A percentile compares a stretch with the other conserved stretches of the same genome.
phyloP scores from a whole-genome alignment of 129 eudicot species.

The sunflower (Helianthus annuus) region DNA sequence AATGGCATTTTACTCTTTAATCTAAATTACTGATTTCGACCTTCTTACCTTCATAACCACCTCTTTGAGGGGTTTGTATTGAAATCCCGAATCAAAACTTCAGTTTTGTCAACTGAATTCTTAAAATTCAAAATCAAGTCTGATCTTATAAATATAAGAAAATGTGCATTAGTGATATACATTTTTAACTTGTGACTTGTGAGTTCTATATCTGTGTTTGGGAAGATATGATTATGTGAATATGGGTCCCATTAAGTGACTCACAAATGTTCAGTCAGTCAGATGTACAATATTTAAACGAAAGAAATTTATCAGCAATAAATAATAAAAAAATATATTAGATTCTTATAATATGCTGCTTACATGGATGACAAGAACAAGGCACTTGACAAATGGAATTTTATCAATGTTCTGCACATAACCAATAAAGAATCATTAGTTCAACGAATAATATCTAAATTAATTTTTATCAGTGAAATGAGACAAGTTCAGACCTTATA shows the following conservation, averaged over 20 bases:
- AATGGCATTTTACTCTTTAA: too few species aligned
- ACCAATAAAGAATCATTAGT: slow-evolving; percentile 18
- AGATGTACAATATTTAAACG: background rate
- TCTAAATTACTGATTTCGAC: slow-evolving; percentile 8
- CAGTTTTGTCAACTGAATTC: background rate
- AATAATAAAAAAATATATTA: background rate
- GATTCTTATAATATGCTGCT: slow-evolving; percentile 30
- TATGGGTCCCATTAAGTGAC: slow-evolving; percentile 1
- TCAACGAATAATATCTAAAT: background rate
- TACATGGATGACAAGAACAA: slow-evolving; percentile 73
- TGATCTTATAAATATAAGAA: background rate
- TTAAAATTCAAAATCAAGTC: too few species aligned
- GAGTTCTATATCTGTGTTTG: background rate
- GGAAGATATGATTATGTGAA: background rate
- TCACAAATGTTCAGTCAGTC: slow-evolving; percentile 4
- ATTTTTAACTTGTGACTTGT: background rate
- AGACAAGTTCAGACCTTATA: slow-evolving; percentile 53
- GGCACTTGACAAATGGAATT: slow-evolving; percentile 64
- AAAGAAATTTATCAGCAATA: background rate
- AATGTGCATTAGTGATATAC: background rate
- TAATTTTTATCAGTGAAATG: slow-evolving; percentile 2
- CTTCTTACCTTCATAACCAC: slow-evolving; percentile 24
- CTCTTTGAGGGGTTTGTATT: background rate
- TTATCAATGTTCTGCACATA: slow-evolving; percentile 64
- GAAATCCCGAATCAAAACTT: background rate